Conservation (phyloP, 306 rosid genomes). For the Citrullus colocynthis region DNA sequence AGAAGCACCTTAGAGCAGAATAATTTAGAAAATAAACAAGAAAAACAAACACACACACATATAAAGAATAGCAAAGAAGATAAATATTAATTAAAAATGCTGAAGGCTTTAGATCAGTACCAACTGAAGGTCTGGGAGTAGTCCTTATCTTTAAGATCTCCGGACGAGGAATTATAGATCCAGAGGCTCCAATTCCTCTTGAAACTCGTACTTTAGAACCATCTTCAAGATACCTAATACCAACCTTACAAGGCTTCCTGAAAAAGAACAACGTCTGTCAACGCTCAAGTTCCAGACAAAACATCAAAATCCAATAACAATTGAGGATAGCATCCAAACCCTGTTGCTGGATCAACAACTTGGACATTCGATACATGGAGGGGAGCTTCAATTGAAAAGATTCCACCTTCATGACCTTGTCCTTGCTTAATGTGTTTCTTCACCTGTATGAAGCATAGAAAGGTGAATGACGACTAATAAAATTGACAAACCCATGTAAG, state of each 20-base stretch:
- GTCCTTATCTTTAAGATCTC: constrained; percentile 83
- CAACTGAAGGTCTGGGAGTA: constrained; percentile 68
- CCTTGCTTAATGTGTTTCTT: constrained; percentile 96
- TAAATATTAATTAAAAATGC: neutral
- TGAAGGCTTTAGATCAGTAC: constrained; percentile 26
- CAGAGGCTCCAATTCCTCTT: constrained; percentile 74
- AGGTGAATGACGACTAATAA: neutral
- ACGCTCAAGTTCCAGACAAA: neutral
- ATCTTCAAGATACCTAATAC: constrained; percentile 76
- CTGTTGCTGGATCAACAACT: constrained; percentile 72
- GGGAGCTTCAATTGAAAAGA: constrained; percentile 88
- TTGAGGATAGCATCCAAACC: constrained; percentile 24
- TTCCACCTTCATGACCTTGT: constrained; percentile 95
- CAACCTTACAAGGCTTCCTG: constrained; percentile 88
- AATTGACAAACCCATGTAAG: neutral
- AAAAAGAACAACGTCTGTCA: constrained; percentile 1
- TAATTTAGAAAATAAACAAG: neutral
- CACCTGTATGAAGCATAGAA: constrained; percentile 27
- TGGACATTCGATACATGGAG: constrained; percentile 84
- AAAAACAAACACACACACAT: no score
- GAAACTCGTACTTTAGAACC: constrained; percentile 84
- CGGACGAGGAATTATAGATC: constrained; percentile 76
- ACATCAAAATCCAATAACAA: neutral
- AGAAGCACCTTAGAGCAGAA: neutral
- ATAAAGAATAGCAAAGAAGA: constrained; percentile 4